Percentiles rank a stretch among this genome's conserved stretches.
Evolutionary conservation across 1,284 basidiomycete species (phyloP).

Genomic region (Schizopora paradoxa): DNA sequence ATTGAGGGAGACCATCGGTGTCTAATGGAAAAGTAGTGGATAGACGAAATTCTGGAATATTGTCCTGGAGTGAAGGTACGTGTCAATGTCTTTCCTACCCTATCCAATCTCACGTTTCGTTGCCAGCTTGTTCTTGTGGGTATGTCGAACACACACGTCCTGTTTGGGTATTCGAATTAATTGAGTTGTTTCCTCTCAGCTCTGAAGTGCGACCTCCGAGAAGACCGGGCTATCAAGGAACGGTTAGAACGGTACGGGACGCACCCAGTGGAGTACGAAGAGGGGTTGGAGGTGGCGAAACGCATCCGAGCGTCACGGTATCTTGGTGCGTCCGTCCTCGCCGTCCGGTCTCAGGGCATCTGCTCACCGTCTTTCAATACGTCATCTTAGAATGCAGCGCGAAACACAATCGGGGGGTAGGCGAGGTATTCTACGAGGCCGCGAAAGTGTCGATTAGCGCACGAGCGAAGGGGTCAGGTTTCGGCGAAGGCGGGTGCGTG

Average conservation of each 20-base stretch:
- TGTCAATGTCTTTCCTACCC: slow-evolving; percentile 16
- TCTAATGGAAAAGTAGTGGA: slow-evolving; percentile 54
- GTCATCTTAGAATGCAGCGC: slow-evolving; percentile 80
- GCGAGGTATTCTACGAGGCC: slow-evolving; percentile 88
- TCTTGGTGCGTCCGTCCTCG: slow-evolving; percentile 55
- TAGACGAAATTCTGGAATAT: slow-evolving; percentile 83
- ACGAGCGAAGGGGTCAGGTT: slow-evolving; percentile 60
- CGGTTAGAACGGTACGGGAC: slow-evolving; percentile 62
- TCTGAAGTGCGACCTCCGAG: slow-evolving; percentile 90
- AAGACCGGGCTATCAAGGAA: slow-evolving; percentile 64
- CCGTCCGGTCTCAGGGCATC: slow-evolving; percentile 1
- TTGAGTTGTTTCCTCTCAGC: slow-evolving; percentile 43
- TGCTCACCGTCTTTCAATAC: slow-evolving; percentile 11
- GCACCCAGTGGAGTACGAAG: slow-evolving; percentile 81
- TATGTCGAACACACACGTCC: slow-evolving; percentile 35
- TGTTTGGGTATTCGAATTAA: not conserved
- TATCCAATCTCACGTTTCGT: slow-evolving; percentile 8
- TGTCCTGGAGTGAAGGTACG: slow-evolving; percentile 90
- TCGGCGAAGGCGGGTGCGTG: slow-evolving; percentile 42
- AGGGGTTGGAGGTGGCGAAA: slow-evolving; percentile 81
- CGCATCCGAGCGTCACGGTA: slow-evolving; percentile 90
- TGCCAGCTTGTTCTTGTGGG: slow-evolving; percentile 80
- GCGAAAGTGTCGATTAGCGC: slow-evolving; percentile 79
- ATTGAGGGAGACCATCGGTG: not conserved
- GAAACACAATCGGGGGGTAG: slow-evolving; percentile 90